Conservation (phyloP, 2,329 filamentous ascomycete species). For the Alternaria sp. region DNA sequence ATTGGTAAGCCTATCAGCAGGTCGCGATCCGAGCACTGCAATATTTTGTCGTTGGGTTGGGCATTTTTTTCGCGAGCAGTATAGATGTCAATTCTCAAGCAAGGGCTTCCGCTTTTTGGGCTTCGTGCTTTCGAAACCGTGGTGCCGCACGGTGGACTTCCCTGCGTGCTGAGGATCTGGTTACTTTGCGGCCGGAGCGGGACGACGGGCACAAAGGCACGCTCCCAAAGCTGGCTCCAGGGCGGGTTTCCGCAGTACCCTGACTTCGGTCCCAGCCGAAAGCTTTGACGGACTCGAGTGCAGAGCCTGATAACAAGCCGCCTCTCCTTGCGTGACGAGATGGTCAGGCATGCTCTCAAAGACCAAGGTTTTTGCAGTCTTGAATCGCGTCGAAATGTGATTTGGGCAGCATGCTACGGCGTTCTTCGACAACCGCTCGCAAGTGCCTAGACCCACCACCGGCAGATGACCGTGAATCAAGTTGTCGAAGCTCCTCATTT, state of each 20-base stretch:
- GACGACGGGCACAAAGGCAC: conserved; percentile 41
- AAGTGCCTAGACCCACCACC: conserved; percentile 1
- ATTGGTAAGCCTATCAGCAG: conserved; percentile 37
- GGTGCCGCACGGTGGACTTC: conserved; percentile 1
- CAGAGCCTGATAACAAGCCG: conserved; percentile 7
- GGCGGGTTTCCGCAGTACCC: conserved; percentile 26
- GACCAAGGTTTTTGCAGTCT: not conserved
- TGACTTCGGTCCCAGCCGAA: conserved; percentile 36
- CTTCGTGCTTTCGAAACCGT: not conserved
- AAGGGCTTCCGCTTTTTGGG: not conserved
- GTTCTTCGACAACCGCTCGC: not conserved
- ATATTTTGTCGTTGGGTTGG: conserved; percentile 8
- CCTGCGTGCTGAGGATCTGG: conserved; percentile 22
- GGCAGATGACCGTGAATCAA: conserved; percentile 16
- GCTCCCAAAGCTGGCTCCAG: conserved; percentile 40
- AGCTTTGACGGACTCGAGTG: conserved; percentile 15
- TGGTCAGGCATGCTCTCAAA: not conserved
- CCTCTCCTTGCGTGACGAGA: conserved; percentile 2
- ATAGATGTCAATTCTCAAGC: conserved; percentile 1
- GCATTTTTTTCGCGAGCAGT: conserved; percentile 1
- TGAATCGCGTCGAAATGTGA: not conserved
- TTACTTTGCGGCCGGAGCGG: conserved; percentile 41
- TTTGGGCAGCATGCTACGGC: conserved; percentile 5
- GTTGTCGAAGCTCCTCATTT: conserved; percentile 10
- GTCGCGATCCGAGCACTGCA: conserved; percentile 20